Percentiles rank a stretch among this genome's conserved stretches.
phyloP scores from a whole-genome alignment of 768 basidiomycete genomes.

The Atractiella rhizophila region DNA sequence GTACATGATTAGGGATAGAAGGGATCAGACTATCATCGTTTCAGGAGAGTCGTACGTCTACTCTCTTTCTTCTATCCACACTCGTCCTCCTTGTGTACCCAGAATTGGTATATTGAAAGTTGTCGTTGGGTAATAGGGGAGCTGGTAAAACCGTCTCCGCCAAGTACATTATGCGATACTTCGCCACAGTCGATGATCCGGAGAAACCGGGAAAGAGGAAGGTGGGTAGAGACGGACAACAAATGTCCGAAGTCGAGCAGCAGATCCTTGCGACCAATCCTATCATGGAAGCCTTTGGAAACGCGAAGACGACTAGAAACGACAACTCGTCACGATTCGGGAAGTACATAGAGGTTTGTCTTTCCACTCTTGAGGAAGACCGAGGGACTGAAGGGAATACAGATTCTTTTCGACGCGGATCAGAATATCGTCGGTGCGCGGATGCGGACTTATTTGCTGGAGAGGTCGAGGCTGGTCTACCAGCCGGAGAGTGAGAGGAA shows the following conservation, averaged over 20 bases:
- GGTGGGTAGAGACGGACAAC: conserved; percentile 18
- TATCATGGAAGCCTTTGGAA: conserved; percentile 94
- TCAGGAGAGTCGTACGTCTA: conserved; percentile 68
- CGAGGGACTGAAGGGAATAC: neutral
- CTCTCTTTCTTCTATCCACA: neutral
- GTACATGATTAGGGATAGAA: conserved; percentile 75
- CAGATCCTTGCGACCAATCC: conserved; percentile 99
- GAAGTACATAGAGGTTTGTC: conserved; percentile 85
- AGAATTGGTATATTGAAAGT: no score
- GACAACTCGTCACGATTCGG: conserved; percentile 98
- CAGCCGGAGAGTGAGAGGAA: conserved; percentile 92
- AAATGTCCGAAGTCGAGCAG: conserved; percentile 67
- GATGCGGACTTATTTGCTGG: conserved; percentile 93
- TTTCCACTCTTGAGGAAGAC: neutral
- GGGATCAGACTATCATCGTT: conserved; percentile 96
- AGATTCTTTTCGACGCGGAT: conserved; percentile 89
- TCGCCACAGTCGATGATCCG: conserved; percentile 82
- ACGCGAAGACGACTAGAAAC: conserved; percentile 95
- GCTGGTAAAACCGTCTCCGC: conserved; percentile 98
- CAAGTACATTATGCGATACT: conserved; percentile 97
- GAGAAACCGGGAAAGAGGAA: conserved; percentile 27
- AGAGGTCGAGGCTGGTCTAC: conserved; percentile 90
- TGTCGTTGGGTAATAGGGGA: conserved; percentile 36
- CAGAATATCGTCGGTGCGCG: conserved; percentile 95
- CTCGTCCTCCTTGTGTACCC: neutral